Percentiles rank a stretch among this genome's conserved stretches.
phyloP scores from a whole-genome alignment of 2,329 filamentous ascomycete species.

The Botrytis paeoniae region DNA sequence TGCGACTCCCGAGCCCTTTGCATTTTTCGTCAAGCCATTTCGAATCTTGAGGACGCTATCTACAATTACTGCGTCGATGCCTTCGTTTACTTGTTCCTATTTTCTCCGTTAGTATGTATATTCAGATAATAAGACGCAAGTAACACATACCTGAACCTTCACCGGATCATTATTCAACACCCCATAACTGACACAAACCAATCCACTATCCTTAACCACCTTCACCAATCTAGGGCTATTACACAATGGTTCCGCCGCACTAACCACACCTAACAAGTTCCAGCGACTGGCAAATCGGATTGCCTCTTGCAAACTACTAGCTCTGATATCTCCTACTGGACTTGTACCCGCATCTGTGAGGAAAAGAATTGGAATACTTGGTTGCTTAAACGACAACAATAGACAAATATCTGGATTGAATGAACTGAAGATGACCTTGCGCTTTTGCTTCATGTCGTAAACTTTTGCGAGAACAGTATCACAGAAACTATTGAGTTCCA shows the following conservation, averaged over 20 bases:
- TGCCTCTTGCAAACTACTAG: slow-evolving; percentile 89
- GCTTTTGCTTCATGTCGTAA: slow-evolving; percentile 75
- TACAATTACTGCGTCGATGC: slow-evolving; percentile 96
- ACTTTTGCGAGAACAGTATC: slow-evolving; percentile 89
- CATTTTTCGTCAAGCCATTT: slow-evolving; percentile 62
- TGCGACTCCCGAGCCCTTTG: slow-evolving; percentile 20
- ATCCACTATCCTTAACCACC: slow-evolving; percentile 88
- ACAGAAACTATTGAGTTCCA: slow-evolving; percentile 94
- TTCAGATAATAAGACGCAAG: not conserved
- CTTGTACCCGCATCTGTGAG: slow-evolving; percentile 83
- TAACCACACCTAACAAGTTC: slow-evolving; percentile 91
- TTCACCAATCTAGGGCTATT: slow-evolving; percentile 83
- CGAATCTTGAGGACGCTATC: slow-evolving; percentile 91
- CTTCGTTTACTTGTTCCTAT: slow-evolving; percentile 77
- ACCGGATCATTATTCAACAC: slow-evolving; percentile 80
- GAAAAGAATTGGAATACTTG: slow-evolving; percentile 92
- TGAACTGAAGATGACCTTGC: slow-evolving; percentile 95
- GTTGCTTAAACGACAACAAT: slow-evolving; percentile 93
- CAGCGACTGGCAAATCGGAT: slow-evolving; percentile 91
- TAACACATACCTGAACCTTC: slow-evolving; percentile 73
- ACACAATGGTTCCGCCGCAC: slow-evolving; percentile 82
- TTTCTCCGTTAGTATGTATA: slow-evolving; percentile 18
- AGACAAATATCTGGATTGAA: slow-evolving; percentile 98
- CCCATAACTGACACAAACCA: slow-evolving; percentile 97
- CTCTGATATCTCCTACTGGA: slow-evolving; percentile 81